Base-by-base conservation (phyloP, 768 basidiomycete species). In the Mycena galopus region DNA sequence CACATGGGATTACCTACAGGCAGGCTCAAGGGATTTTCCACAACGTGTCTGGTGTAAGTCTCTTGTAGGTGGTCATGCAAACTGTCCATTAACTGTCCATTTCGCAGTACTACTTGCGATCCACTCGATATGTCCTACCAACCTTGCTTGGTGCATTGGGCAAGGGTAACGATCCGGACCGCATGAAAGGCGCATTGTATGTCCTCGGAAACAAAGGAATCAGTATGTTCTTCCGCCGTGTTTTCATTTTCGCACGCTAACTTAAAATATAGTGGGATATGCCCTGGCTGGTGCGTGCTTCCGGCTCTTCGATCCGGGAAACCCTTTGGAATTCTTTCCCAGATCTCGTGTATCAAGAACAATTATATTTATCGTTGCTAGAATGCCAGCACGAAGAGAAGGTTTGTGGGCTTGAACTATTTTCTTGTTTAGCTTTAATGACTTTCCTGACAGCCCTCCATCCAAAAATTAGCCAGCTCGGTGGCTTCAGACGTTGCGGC, bases 151-250 rank as follows among this genome's bases (percentile, higher is more conserved):
- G 87, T 69, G 90, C 92, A 6, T 81, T 95, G 59, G 81, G 82
- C 66, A 92, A 90, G 77, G 96, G 94, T 8, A 91, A 89, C 68
- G 95, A 97, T 78, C 93, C 96, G 12, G 96, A 99, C 81, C 88
- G 93, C 29, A 97, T 98, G 91, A 99, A 99, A 83, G 97, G 97
- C 10, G 96, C 95, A 21, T 84, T 97, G 47, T 96, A 96, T 79
- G 86, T 94, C 23, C 81, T 95, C 12, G 90, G 90, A 83, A 91
- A 92, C 76, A 93, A 93, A 80, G 91, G 89, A 33, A 91, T 87
- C 65, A 87, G 93, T 93, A 72, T 53, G 88, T 16, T 62, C 5
- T 29, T 61, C 59, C 23, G 19, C 39, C 65, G 4, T 70, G 56
- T 57, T 9, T 64, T 37, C 65, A 51, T 27, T 39, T 14, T 72